Evolutionary conservation across 768 basidiomycete genomes (phyloP), one percentile per base, ranked within the genome.

Genomic region (Amanita inopinata): DNA sequence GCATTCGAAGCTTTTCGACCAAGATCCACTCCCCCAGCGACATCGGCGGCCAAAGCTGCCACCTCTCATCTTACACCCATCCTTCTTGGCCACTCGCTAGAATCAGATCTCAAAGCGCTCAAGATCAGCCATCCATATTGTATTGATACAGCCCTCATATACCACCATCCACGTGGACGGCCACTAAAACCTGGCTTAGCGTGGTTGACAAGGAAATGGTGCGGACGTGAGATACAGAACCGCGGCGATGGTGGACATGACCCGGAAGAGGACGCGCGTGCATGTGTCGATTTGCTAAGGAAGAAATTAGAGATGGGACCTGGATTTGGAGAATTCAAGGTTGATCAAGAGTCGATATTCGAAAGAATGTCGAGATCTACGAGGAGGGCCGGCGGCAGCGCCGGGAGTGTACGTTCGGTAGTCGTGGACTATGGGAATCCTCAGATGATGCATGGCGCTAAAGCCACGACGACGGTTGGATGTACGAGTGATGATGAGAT

Each of bases 181-280:
- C 92, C 94, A 0, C 76, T 90, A 48, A 98, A 97, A 62, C 90
- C 94, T 0, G 90, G 88, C 1, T 73, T 99, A 5, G 92, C 92
- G n/a, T 97, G 91, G 91, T 76, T 99, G 33, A 88, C 89, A 33
- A 86, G 87, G 56, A 90, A 89, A 56, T 97, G 91, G 90, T 82
- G 89, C 43, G 76, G 75, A 8, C 74, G 84, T 38, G 87, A 92
- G 51, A 98, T 99, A 32, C 94, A 98, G 60, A 76, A 72, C 0
- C 65, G 75, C 0, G 89, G 88, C 0, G 83, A 84, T 38, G 84
- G 83, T 2, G 90, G 90, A 2, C 94, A 98, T 58, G 86, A 96
- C 49, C 89, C 92, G 2, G 88, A 92, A 52, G 94, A 98, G 57
- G 94, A 98, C 52, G 93, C 94, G 0, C 68, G 82, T 14, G 85